These are phyloP conservation scores for Phytophthora pluvialis DNA, from an alignment of 352 stramenopile species.

Conservation along the genomic window DNA sequence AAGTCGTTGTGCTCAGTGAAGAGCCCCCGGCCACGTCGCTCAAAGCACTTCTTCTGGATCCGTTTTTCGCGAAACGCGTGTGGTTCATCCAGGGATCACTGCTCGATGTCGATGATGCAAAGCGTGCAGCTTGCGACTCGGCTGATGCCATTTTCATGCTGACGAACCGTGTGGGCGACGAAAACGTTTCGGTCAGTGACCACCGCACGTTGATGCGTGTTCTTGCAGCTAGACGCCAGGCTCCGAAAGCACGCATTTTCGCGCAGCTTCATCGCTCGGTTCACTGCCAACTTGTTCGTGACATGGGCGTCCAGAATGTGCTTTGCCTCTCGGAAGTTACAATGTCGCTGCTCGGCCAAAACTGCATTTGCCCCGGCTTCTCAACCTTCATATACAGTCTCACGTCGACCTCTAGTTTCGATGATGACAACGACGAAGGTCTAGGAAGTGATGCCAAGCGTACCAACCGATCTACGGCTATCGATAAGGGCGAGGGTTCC, in stretches of 20 bases:
- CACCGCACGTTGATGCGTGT: constrained; percentile 85
- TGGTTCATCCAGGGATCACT: constrained; percentile 85
- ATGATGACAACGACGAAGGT: constrained; percentile 49
- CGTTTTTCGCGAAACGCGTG: constrained; percentile 86
- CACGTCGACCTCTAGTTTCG: constrained; percentile 80
- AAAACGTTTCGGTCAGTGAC: constrained; percentile 75
- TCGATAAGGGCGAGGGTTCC: constrained; percentile 44
- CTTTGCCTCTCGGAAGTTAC: constrained; percentile 84
- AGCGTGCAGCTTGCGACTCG: constrained; percentile 64
- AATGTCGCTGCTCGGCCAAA: constrained; percentile 82
- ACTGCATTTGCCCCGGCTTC: constrained; percentile 87
- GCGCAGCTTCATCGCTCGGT: constrained; percentile 82
- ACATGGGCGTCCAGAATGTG: constrained; percentile 80
- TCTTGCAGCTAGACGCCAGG: constrained; percentile 72
- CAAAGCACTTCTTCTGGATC: constrained; percentile 78
- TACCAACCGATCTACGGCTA: constrained; percentile 24
- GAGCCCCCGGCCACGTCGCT: constrained; percentile 79
- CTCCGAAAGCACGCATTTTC: constrained; percentile 56
- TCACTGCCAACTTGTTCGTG: constrained; percentile 77
- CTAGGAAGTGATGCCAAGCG: constrained; percentile 38
- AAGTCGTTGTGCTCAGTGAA: constrained; percentile 80
- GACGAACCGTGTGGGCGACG: constrained; percentile 62
- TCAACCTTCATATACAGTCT: constrained; percentile 90
- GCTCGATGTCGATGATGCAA: constrained; percentile 79
- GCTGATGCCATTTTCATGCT: constrained; percentile 86